These are phyloP conservation scores for Tuctoria greenei DNA, from an alignment of 176 grass and related monocot genomes.

Conservation along the genomic window DNA sequence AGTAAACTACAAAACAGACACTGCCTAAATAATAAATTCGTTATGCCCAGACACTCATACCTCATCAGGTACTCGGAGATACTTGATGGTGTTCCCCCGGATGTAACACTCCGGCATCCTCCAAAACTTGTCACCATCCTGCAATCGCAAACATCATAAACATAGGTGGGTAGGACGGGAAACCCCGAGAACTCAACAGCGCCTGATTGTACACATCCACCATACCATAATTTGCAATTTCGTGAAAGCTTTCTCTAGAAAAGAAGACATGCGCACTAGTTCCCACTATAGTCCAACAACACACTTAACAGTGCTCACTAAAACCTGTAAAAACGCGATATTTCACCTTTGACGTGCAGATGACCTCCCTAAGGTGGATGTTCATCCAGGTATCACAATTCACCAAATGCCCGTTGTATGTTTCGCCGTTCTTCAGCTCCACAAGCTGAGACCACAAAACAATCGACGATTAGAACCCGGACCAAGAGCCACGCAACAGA, in stretches of 20 bases:
- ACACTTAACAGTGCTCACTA: neutral
- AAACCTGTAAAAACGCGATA: neutral
- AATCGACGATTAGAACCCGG: neutral
- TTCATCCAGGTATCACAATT: constrained; percentile 99
- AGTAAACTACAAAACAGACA: too few relatives aligned
- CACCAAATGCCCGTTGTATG: constrained; percentile 96
- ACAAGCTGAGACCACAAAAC: constrained; percentile 53
- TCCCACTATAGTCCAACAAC: neutral
- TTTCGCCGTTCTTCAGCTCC: constrained; percentile 98
- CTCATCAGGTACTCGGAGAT: constrained; percentile 97
- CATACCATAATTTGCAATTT: neutral
- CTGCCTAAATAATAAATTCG: too few relatives aligned
- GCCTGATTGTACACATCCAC: neutral
- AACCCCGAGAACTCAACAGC: neutral
- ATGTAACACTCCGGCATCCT: constrained; percentile 99
- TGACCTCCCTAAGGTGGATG: constrained; percentile 97
- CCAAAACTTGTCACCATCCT: constrained; percentile 99
- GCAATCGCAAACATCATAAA: constrained; percentile 33
- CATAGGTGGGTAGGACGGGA: neutral
- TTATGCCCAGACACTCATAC: constrained; percentile 40
- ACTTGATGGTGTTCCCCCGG: constrained; percentile 95
- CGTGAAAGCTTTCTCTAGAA: neutral
- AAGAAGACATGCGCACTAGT: neutral
- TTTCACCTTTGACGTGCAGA: constrained; percentile 94
- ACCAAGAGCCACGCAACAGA: neutral